Conservation (phyloP, 345 rosid genomes). For the Lumnitzera racemosa region DNA sequence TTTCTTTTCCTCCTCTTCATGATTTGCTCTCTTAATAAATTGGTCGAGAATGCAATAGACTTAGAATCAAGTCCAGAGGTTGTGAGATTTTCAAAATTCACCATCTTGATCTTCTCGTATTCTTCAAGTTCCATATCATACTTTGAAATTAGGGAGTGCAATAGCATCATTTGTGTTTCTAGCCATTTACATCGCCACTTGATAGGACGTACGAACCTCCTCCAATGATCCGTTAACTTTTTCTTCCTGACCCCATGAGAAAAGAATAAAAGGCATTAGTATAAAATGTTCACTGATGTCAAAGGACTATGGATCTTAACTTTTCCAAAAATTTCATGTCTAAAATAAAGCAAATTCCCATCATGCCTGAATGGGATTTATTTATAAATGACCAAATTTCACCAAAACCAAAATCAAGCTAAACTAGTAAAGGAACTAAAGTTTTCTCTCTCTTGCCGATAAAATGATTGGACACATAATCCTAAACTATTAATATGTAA, state of each 20-base stretch:
- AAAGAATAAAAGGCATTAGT: neutral
- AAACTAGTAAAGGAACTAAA: no score
- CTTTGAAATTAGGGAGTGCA: slow-evolving; percentile 37
- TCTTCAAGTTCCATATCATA: slow-evolving; percentile 57
- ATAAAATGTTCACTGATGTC: neutral
- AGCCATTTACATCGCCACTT: slow-evolving; percentile 81
- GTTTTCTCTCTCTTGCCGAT: no score
- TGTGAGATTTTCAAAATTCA: slow-evolving; percentile 24
- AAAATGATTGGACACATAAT: no score
- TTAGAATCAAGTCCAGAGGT: slow-evolving; percentile 35
- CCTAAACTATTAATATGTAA: no score
- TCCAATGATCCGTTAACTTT: slow-evolving; percentile 80
- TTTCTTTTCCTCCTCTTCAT: slow-evolving; percentile 62
- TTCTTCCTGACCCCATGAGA: slow-evolving; percentile 41
- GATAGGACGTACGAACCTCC: slow-evolving; percentile 59
- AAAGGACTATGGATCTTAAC: neutral
- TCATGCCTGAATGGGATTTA: neutral
- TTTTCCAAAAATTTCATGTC: slow-evolving; percentile 1
- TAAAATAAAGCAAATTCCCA: neutral
- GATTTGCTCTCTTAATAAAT: slow-evolving; percentile 27
- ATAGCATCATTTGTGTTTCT: slow-evolving; percentile 54
- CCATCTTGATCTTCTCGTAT: slow-evolving; percentile 36
- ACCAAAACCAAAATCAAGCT: no score
- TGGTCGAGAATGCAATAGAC: slow-evolving; percentile 39
- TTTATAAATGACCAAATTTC: neutral